A percentile compares a stretch with the other conserved stretches of the same genome.
Conservation (phyloP, 352 stramenopile species). For the Elongisporangium anandrum region DNA sequence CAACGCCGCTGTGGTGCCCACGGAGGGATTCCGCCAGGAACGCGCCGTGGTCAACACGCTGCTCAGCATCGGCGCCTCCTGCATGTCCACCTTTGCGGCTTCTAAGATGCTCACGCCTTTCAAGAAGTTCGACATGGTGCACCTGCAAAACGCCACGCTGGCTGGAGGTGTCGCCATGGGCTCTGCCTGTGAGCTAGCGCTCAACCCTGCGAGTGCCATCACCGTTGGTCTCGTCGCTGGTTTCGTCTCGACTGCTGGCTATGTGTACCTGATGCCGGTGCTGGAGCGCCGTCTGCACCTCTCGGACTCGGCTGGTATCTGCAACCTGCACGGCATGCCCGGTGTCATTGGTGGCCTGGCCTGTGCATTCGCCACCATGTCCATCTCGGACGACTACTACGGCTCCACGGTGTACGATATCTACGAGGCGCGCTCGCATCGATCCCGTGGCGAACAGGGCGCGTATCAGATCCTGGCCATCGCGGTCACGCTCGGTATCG, state of each 20-base stretch:
- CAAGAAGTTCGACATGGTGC: slow-evolving; percentile 82
- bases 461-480: slow-evolving; percentile 62
- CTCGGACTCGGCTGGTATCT: slow-evolving; percentile 56
- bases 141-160: slow-evolving; percentile 83
- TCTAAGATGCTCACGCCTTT: slow-evolving; percentile 29
- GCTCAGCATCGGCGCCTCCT: slow-evolving; percentile 62
- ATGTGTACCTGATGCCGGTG: slow-evolving; percentile 32
- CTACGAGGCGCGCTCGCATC: slow-evolving; percentile 40
- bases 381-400: slow-evolving; percentile 46
- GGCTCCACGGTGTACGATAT: slow-evolving; percentile 36
- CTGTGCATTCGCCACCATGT: slow-evolving; percentile 47
- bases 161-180: slow-evolving; percentile 83
- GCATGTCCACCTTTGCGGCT: slow-evolving; percentile 47
- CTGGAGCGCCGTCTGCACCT: slow-evolving; percentile 36
- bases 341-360: slow-evolving; percentile 56
- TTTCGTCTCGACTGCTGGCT: slow-evolving; percentile 38
- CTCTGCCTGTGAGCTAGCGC: slow-evolving; percentile 56
- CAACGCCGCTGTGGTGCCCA: slow-evolving; percentile 62
- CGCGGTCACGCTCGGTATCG: slow-evolving; percentile 37
- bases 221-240: slow-evolving; percentile 51
- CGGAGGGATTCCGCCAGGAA: slow-evolving; percentile 58
- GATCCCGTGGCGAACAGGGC: slow-evolving; percentile 33
- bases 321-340: slow-evolving; percentile 81
- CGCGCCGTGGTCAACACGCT: slow-evolving; percentile 75
- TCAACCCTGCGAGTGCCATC: slow-evolving; percentile 55